phyloP scores from a whole-genome alignment of 2,329 filamentous ascomycete species.

The Epichloe amarillans region DNA sequence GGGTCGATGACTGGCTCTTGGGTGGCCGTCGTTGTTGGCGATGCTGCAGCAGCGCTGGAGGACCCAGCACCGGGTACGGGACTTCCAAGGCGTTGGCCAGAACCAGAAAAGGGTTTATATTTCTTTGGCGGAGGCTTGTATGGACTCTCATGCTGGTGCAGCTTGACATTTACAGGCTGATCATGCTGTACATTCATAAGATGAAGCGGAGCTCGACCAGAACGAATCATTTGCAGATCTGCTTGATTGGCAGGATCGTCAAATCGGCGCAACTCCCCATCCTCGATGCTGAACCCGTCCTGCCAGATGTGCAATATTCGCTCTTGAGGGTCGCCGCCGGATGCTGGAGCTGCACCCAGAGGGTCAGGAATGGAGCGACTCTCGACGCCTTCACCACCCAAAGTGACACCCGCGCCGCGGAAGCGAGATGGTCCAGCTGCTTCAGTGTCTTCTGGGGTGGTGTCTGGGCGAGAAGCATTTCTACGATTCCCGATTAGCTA shows the following conservation, averaged over 20 bases:
- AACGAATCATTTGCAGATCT: conserved; percentile 62
- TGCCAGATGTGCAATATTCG: conserved; percentile 68
- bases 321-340: conserved; percentile 38
- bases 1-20: conserved; percentile 38
- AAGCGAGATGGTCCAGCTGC: conserved; percentile 43
- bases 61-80: conserved; percentile 51
- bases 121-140: conserved; percentile 61
- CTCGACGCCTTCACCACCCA: conserved; percentile 64
- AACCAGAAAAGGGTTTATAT: conserved; percentile 62
- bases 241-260: conserved; percentile 64
- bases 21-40: conserved; percentile 22
- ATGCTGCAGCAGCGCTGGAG: conserved; percentile 15
- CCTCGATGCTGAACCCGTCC: conserved; percentile 75
- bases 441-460: conserved; percentile 31
- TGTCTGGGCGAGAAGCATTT: conserved; percentile 45
- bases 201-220: conserved; percentile 62
- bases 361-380: conserved; percentile 57
- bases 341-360: conserved; percentile 15
- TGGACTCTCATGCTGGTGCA: conserved; percentile 58
- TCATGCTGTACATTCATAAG: conserved; percentile 64
- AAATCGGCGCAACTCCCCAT: conserved; percentile 64
- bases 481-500: conserved; percentile 22
- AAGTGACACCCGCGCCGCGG: conserved; percentile 57
- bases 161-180: conserved; percentile 66
- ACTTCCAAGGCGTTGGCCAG: conserved; percentile 62